phyloP scores from a whole-genome alignment of 169 alveolate species.

The Ichthyophthirius multifiliis region DNA sequence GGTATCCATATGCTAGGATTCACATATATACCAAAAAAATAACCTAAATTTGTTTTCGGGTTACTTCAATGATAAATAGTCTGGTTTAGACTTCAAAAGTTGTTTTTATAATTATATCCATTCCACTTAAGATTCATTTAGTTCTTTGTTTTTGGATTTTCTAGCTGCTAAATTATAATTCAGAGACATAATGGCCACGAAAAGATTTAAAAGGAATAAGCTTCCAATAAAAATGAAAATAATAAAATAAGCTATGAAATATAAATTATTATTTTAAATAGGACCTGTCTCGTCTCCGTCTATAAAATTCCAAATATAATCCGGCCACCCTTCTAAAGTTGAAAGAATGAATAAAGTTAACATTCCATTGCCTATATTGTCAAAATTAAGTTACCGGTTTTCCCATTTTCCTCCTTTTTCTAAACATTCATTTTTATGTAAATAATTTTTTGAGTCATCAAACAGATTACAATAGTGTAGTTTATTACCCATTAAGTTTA shows the following conservation, averaged over 20 bases:
- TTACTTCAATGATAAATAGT: conserved; percentile 40
- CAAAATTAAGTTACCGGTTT: too few species aligned
- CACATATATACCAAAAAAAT: conserved; percentile 20
- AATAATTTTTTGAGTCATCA: too few species aligned
- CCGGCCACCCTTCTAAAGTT: conserved; percentile 88
- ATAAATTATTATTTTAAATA: conserved; percentile 38
- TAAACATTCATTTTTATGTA: too few species aligned
- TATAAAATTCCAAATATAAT: conserved; percentile 58
- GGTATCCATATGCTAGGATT: conserved; percentile 38
- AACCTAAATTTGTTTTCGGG: conserved; percentile 51
- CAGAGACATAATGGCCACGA: neutral
- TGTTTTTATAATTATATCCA: conserved; percentile 6
- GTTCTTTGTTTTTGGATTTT: conserved; percentile 1
- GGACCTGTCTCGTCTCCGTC: conserved; percentile 56
- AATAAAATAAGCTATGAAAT: conserved; percentile 73
- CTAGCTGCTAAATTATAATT: neutral
- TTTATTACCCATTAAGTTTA: conserved; percentile 50
- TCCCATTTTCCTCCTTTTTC: too few species aligned
- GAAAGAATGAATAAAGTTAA: conserved; percentile 76
- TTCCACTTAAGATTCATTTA: neutral
- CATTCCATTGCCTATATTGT: conserved; percentile 72
- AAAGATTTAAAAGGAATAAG: conserved; percentile 46
- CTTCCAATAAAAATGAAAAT: conserved; percentile 73
- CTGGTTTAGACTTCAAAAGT: neutral
- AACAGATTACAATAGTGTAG: conserved; percentile 24